Evolutionary conservation across 2,329 filamentous ascomycete species (phyloP), one percentile per base, ranked within the genome.

Genomic region (Monosporascus sp.): DNA sequence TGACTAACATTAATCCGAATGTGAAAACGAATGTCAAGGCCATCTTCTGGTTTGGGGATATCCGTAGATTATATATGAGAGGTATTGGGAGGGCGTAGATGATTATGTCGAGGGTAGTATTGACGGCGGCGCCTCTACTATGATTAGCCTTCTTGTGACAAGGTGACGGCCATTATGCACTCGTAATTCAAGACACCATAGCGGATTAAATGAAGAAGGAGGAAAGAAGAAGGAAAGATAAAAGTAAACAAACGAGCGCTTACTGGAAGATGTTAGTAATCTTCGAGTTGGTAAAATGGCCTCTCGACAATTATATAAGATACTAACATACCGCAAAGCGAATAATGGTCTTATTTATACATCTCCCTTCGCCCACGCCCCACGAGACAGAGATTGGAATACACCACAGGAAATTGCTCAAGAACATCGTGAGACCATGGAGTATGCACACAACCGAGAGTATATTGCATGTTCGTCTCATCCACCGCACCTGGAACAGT

Each of bases 41-140:
- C n/a, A 75, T 58, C 26, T 74, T 72, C 48, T 77, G 74, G 26
- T 65, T 68, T 52, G 66, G 65, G 0, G 70, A 67, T 11, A 74
- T 68, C 40, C 70, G 62, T 7, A 74, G 63, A 31, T 63, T 63
- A 11, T 68, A 61, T 16, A 69, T 60, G 26, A 67, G 53, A 8
- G 65, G 64, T 7, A 68, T 55, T 1, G 67, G 67, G 2, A 68
- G 52, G 1, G 58, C 53, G 3, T 63, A 58, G 20, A 68, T 59
- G 11, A 66, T 51, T 40, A 68, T 37, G 17, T 70, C 67, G 8
- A 65, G 66, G 3, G 60, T 9, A 47, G 68, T 66, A 51, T 69
- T 69, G 38, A 67, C 51, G 0, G 56, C 66, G 27, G 62, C 65
- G 2, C 24, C 24, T 26, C 43, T 46, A 31, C 11, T 3, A 46